Evolutionary conservation across 1,139 yeast genomes (phyloP).

Genomic region (Debaryomyces sp.): DNA sequence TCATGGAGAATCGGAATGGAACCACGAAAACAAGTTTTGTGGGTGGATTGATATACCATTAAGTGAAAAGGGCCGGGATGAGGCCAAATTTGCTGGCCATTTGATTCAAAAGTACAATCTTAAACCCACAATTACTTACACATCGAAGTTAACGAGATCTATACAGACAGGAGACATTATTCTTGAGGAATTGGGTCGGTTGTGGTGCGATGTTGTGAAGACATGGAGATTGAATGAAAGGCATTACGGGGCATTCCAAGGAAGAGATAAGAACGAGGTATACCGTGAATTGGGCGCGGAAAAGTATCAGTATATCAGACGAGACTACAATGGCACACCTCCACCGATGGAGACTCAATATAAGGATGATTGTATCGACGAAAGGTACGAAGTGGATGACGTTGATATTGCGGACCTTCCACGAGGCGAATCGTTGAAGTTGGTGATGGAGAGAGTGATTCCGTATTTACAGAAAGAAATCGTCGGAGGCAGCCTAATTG

Average conservation of each 20-base stretch:
- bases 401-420: slow-evolving; percentile 46
- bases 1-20: slow-evolving; percentile 80
- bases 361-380: slow-evolving; percentile 40
- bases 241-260: slow-evolving; percentile 79
- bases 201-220: slow-evolving; percentile 53
- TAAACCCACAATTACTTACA: slow-evolving; percentile 59
- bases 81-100: slow-evolving; percentile 62
- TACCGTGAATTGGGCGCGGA: slow-evolving; percentile 58
- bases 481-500: slow-evolving; percentile 31
- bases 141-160: slow-evolving; percentile 67
- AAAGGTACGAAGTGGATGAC: slow-evolving; percentile 39
- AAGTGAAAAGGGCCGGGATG: slow-evolving; percentile 60
- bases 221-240: slow-evolving; percentile 79
- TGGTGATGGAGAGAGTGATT: slow-evolving; percentile 63
- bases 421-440: slow-evolving; percentile 66
- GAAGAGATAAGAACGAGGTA: slow-evolving; percentile 61
- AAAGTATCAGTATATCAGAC: slow-evolving; percentile 64
- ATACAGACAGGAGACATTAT: slow-evolving; percentile 68
- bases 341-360: slow-evolving; percentile 40
- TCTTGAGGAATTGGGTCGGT: slow-evolving; percentile 44
- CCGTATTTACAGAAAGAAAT: slow-evolving; percentile 56
- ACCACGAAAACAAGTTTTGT: slow-evolving; percentile 69
- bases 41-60: slow-evolving; percentile 83
- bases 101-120: slow-evolving; percentile 44
- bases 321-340: slow-evolving; percentile 71